Conservation (phyloP, 306 rosid genomes). For the Rosa chinensis region DNA sequence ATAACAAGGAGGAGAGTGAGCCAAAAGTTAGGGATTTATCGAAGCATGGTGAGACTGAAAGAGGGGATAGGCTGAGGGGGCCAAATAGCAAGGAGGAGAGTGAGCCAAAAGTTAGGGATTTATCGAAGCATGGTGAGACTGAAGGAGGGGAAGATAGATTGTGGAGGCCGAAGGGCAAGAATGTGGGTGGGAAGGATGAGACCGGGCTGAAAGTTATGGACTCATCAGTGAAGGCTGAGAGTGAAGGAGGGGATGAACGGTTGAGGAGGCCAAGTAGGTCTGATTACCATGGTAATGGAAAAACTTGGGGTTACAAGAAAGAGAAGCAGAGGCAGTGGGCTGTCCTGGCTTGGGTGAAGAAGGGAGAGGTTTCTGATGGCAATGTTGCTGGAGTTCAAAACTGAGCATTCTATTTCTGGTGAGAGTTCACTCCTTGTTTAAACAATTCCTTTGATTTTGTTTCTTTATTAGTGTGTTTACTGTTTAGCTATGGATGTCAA, state of each 20-base stretch:
- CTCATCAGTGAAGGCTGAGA: slow-evolving; percentile 19
- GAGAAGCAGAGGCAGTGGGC: background rate
- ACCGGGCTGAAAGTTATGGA: slow-evolving; percentile 32
- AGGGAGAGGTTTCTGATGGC: slow-evolving; percentile 35
- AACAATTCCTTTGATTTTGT: slow-evolving; percentile 7
- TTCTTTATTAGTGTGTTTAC: background rate
- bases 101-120: too few species aligned
- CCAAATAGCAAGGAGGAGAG: background rate
- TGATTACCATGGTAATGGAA: slow-evolving; percentile 8
- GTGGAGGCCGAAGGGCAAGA: background rate
- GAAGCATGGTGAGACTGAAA: background rate
- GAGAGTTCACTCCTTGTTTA: slow-evolving; percentile 12
- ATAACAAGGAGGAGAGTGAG: slow-evolving; percentile 20
- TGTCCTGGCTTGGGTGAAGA: slow-evolving; percentile 58
- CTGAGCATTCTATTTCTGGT: slow-evolving; percentile 30
- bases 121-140: background rate
- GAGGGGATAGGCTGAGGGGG: background rate
- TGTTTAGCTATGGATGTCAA: background rate
- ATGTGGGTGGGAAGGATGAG: background rate
- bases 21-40: slow-evolving; percentile 23
- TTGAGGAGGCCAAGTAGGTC: slow-evolving; percentile 8
- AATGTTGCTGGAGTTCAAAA: slow-evolving; percentile 23
- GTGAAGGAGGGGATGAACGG: slow-evolving; percentile 1
- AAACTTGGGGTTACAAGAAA: background rate
- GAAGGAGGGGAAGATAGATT: background rate